A percentile compares a stretch with the other conserved stretches of the same genome.
Evolutionary conservation across 1,284 basidiomycete genomes (phyloP).

Genomic region (Caloboletus firmus): DNA sequence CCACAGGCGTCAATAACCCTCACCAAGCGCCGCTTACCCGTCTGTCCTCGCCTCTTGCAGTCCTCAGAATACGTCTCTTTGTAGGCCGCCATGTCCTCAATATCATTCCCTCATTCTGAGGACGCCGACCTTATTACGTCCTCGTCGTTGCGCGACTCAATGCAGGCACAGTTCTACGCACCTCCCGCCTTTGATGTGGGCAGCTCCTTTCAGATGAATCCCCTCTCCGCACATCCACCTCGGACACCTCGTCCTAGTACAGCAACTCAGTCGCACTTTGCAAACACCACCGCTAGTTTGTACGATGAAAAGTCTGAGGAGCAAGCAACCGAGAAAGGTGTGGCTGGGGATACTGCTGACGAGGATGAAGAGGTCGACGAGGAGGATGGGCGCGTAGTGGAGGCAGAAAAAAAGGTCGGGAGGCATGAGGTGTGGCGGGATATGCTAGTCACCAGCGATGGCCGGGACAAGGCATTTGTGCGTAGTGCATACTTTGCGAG

Average conservation of each 20-base stretch:
- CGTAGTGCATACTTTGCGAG: slow-evolving; percentile 33
- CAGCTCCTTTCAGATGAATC: slow-evolving; percentile 71
- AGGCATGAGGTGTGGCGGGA: slow-evolving; percentile 75
- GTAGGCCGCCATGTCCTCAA: slow-evolving; percentile 46
- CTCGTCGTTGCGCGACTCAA: slow-evolving; percentile 40
- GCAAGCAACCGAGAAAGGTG: slow-evolving; percentile 35
- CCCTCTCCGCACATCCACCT: slow-evolving; percentile 72
- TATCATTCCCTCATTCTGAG: slow-evolving; percentile 44
- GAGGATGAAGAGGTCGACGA: slow-evolving; percentile 45
- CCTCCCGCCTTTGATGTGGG: slow-evolving; percentile 43
- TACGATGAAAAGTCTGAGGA: slow-evolving; percentile 40
- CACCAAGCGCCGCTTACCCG: neutral
- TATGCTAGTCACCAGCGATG: slow-evolving; percentile 68
- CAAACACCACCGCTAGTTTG: slow-evolving; percentile 9
- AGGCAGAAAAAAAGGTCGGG: slow-evolving; percentile 45
- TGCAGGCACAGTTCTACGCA: slow-evolving; percentile 38
- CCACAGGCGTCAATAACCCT: neutral
- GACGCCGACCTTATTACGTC: slow-evolving; percentile 41
- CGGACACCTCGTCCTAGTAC: slow-evolving; percentile 57
- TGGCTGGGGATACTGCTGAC: slow-evolving; percentile 38
- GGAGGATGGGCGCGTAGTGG: slow-evolving; percentile 44
- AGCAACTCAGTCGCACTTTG: slow-evolving; percentile 22
- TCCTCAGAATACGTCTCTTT: neutral
- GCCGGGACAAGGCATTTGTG: slow-evolving; percentile 81
- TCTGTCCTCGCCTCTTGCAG: neutral